These are phyloP conservation scores for Galerina marginata DNA, from an alignment of 768 basidiomycete genomes.

Conservation along the genomic window DNA sequence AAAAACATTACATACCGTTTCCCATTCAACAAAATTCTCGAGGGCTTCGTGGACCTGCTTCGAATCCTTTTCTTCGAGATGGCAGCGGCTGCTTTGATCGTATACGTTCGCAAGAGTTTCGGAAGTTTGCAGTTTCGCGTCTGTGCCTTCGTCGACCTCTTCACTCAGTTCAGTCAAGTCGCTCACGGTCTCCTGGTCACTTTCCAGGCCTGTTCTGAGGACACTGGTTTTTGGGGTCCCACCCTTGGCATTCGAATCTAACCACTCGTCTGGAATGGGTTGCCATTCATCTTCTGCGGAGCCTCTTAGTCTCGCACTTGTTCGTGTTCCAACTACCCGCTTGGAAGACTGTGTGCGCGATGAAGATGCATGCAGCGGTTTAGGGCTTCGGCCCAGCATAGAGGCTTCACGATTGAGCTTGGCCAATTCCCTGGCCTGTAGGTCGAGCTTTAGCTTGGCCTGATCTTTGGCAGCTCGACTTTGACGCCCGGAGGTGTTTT, in stretches of 20 bases:
- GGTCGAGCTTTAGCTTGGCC: constrained; percentile 72
- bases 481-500: constrained; percentile 41
- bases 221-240: constrained; percentile 19
- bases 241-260: constrained; percentile 33
- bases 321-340: constrained; percentile 58
- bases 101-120: neutral
- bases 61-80: constrained; percentile 13
- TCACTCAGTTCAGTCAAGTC: constrained; percentile 79
- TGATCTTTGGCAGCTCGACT: constrained; percentile 72
- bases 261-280: constrained; percentile 79
- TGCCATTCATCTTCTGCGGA: constrained; percentile 75
- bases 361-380: constrained; percentile 11
- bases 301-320: constrained; percentile 71
- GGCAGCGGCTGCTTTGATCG: neutral
- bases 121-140: neutral
- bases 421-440: constrained; percentile 71
- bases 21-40: constrained; percentile 84
- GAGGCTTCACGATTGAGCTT: constrained; percentile 61
- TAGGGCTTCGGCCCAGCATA: constrained; percentile 17
- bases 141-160: constrained; percentile 30
- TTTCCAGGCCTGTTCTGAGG: constrained; percentile 62
- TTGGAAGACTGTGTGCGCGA: constrained; percentile 10
- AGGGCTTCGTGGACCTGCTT: constrained; percentile 34
- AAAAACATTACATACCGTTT: constrained; percentile 64
- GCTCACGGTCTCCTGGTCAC: constrained; percentile 66